Percentiles rank a stretch among this genome's conserved stretches.
Evolutionary conservation across 2,329 filamentous ascomycete genomes (phyloP).

Genomic region (Oidium heveae): DNA sequence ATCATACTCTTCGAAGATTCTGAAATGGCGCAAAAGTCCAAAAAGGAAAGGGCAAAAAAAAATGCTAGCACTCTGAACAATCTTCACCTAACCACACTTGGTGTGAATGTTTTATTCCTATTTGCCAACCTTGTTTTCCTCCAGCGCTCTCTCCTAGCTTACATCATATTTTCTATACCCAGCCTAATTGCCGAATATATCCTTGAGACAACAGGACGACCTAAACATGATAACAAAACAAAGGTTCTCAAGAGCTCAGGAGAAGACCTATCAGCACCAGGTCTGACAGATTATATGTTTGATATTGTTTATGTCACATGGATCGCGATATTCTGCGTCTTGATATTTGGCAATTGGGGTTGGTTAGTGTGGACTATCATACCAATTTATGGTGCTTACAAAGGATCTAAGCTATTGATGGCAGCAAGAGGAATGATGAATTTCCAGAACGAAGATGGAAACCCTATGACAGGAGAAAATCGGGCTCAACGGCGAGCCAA

Average conservation of each 20-base stretch:
- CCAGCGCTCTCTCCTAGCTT: constrained; percentile 39
- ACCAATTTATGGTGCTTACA: constrained; percentile 13
- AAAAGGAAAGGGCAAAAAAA: constrained; percentile 38
- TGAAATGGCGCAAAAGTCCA: constrained; percentile 15
- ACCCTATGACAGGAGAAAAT: constrained; percentile 10
- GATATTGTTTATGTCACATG: constrained; percentile 91
- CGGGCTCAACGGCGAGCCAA: constrained; percentile 13
- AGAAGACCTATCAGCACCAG: constrained; percentile 67
- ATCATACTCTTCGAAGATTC: too few species aligned
- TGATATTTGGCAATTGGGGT: constrained; percentile 57
- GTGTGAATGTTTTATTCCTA: constrained; percentile 51
- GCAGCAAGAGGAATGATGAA: constrained; percentile 15
- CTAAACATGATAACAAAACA: constrained; percentile 34
- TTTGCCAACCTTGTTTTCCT: constrained; percentile 37
- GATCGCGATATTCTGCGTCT: constrained; percentile 45
- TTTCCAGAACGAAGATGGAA: constrained; percentile 9
- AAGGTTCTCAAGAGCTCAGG: constrained; percentile 40
- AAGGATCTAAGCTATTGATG: constrained; percentile 13
- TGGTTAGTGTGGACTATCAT: constrained; percentile 32
- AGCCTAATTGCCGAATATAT: constrained; percentile 59
- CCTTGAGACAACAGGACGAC: constrained; percentile 64
- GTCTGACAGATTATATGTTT: constrained; percentile 95
- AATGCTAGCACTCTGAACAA: constrained; percentile 56
- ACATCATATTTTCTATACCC: constrained; percentile 47
- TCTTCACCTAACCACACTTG: constrained; percentile 52